A percentile compares a stretch with the other conserved stretches of the same genome.
These are phyloP conservation scores for Fusarium sulawesiense DNA, from an alignment of 2,329 filamentous ascomycete genomes.

Conservation along the genomic window DNA sequence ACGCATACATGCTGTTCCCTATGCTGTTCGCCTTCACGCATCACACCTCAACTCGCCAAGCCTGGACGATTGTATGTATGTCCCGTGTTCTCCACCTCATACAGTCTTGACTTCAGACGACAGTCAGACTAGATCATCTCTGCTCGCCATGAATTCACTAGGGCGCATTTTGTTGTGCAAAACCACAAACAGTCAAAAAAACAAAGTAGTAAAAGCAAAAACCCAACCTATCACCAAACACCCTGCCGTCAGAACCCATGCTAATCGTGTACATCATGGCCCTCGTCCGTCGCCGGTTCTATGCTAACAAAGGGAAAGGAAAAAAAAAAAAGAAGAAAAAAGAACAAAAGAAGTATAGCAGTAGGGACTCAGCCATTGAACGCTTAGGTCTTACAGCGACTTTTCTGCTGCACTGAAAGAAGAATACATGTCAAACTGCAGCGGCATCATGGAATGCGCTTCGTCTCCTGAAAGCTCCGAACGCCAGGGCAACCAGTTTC, in stretches of 20 bases:
- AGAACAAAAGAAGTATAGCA: not conserved
- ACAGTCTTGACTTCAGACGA: not conserved
- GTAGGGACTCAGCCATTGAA: constrained; percentile 1
- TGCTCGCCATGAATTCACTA: not conserved
- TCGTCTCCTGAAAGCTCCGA: constrained; percentile 22
- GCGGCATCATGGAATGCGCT: constrained; percentile 1
- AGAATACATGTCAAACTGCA: not conserved
- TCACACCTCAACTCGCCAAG: not conserved
- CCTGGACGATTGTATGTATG: not conserved
- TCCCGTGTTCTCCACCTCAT: not conserved
- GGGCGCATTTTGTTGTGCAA: not conserved
- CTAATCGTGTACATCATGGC: constrained; percentile 40
- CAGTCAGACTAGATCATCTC: not conserved
- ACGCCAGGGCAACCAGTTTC: constrained; percentile 31
- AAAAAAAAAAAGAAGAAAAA: not conserved
- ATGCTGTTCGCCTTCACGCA: not conserved
- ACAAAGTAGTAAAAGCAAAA: constrained; percentile 9
- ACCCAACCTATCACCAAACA: constrained; percentile 20
- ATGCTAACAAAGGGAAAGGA: not conserved
- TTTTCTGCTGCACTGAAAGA: constrained; percentile 10
- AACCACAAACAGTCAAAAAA: constrained; percentile 1
- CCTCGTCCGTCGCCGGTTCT: constrained; percentile 24
- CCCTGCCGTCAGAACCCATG: constrained; percentile 31
- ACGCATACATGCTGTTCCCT: constrained; percentile 11
- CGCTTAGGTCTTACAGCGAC: not conserved